Percentiles rank a stretch among this genome's conserved stretches.
Conservation (phyloP, 768 basidiomycete genomes). For the Tricholomella constricta region DNA sequence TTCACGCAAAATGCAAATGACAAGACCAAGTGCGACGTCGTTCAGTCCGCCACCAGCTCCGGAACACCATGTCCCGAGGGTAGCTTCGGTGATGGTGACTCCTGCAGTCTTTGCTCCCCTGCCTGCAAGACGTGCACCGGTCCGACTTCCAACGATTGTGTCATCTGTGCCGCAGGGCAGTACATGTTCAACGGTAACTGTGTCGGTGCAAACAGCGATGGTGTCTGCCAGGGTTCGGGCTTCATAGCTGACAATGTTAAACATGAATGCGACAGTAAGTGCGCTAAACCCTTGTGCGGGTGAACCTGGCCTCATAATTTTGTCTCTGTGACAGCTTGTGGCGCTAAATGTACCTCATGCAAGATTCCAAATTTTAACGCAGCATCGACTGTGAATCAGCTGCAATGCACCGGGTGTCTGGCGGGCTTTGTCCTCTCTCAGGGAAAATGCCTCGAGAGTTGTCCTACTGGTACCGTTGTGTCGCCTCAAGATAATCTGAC, state of each 20-base stretch:
- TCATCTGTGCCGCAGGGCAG: conserved; percentile 62
- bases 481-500: conserved; percentile 72
- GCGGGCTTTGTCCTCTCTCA: conserved; percentile 75
- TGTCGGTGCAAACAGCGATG: conserved; percentile 62
- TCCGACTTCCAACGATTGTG: conserved; percentile 67
- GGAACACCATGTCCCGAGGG: conserved; percentile 65
- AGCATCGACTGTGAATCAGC: conserved; percentile 61
- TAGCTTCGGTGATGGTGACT: conserved; percentile 55
- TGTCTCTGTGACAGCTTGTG: conserved; percentile 58
- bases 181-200: conserved; percentile 71
- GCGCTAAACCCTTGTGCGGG: neutral
- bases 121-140: conserved; percentile 74
- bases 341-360: conserved; percentile 78
- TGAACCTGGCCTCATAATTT: neutral
- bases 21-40: conserved; percentile 63
- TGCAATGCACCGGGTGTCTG: conserved; percentile 77
- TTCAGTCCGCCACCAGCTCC: conserved; percentile 47
- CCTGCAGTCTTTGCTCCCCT: conserved; percentile 62
- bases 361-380: conserved; percentile 68
- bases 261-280: conserved; percentile 81
- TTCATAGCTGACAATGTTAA: conserved; percentile 82
- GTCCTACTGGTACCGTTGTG: conserved; percentile 74
- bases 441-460: conserved; percentile 67
- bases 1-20: conserved; percentile 70
- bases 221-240: conserved; percentile 71